Base-by-base conservation (phyloP, 2,329 filamentous ascomycete genomes). In the Alternaria alternata region DNA sequence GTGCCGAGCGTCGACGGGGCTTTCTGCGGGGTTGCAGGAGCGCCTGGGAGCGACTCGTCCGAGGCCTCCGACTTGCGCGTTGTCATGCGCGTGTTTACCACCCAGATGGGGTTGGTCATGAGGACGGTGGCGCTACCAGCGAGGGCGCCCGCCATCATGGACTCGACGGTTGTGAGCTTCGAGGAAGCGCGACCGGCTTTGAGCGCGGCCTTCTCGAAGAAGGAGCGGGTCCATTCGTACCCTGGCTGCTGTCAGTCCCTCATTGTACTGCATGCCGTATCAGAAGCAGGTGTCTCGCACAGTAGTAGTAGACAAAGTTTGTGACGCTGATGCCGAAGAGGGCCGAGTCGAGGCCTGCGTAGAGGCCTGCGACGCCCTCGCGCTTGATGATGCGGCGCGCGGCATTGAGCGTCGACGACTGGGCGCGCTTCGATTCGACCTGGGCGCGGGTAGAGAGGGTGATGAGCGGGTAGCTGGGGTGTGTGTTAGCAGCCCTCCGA, bases 231-330 rank as follows among this genome's bases (percentile, higher is more conserved):
- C 92, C 93, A 99, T 83, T 99, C 95, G 81, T 98, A 99, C 94
- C 88, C 83, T 85, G 46, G 26, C n/a, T 8, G 34, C 46, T 20
- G 48, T 66, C 28, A 70, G 57, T 41, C 51, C 24, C 14, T 3
- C 5, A 12, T 30, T n/a, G 1, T 1, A 18, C 4, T 4, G 36
- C 2, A 1, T 11, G 26, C 1, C 11, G 49, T 24, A 20, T 62
- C 24, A 26, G 24, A 26, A 76, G 34, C 28, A 11, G 12, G 12
- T 36, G 32, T 16, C 11, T 14, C 32, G 32, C 68, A 85, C 92
- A 99, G 85, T 98, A 99, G 83, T 99, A 99, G 86, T 99, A 99
- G 48, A 99, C 94, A 78, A 99, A 99, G 84, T 99, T 99, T 72
- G 95, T 99, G 70, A 99, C 90, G 80, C 91, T 95, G 83, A 99